A percentile compares a stretch with the other conserved stretches of the same genome.
Conservation (phyloP, 495 filamentous ascomycete genomes). For the Penicillium daleae region DNA sequence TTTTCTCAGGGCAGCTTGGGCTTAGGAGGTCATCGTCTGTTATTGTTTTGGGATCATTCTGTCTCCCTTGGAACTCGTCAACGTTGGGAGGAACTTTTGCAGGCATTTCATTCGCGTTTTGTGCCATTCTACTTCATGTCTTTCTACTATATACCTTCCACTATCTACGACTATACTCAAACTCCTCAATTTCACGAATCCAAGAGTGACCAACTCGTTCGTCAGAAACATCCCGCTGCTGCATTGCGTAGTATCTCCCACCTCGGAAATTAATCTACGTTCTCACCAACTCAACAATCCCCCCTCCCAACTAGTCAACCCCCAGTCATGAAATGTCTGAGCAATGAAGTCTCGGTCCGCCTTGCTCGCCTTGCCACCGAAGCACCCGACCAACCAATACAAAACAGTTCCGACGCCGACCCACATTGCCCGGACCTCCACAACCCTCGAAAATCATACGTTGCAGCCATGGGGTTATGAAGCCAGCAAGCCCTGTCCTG, state of each 20-base stretch:
- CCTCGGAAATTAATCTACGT: neutral
- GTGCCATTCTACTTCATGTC: conserved; percentile 2
- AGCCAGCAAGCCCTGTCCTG: neutral
- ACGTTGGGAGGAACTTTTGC: neutral
- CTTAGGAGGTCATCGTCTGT: conserved; percentile 9
- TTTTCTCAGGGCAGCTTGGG: neutral
- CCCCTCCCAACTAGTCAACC: neutral
- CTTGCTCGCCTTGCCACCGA: conserved; percentile 1
- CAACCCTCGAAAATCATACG: neutral
- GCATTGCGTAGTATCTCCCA: neutral
- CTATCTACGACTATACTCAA: neutral
- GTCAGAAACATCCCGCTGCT: neutral
- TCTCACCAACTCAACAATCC: neutral
- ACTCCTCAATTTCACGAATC: conserved; percentile 4
- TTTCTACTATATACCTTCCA: neutral
- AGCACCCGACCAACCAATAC: neutral
- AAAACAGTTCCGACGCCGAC: neutral
- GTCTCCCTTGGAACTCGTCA: neutral
- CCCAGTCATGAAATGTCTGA: neutral
- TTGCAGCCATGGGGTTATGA: neutral
- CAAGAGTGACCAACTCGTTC: neutral
- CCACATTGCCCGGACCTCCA: neutral
- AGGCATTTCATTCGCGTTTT: neutral
- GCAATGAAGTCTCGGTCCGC: neutral
- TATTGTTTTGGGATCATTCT: conserved; percentile 7